Evolutionary conservation across 495 filamentous ascomycete species (phyloP), one percentile per base, ranked within the genome.

Genomic region (Lepidopterella palustris): DNA sequence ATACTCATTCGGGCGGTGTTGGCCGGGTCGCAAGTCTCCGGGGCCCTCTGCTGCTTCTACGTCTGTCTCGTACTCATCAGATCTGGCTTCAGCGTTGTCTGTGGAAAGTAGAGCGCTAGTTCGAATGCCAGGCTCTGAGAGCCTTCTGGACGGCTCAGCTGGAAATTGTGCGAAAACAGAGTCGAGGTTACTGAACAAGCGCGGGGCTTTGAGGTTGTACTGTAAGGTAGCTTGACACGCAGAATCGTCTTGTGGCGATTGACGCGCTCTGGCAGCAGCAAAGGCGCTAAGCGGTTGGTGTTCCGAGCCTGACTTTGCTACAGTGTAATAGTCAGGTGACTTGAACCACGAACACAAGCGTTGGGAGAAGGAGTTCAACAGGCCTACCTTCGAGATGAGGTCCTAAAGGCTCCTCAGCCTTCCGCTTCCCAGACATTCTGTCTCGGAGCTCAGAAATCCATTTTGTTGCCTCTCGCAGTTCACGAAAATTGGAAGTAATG

Each of bases 221-320:
- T 24, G 13, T 24, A 27, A 3, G 13, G 47, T 11, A 3, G 10
- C 28, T 54, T 28, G 27, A 32, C 31, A 21, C 2, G 15, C 5
- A 3, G 18, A 6, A 20, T 35, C 21, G 15, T 35, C 31, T 20
- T 28, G 6, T 28, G 51, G 26, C 26, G 35, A 13, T 26, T 31
- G 28, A 29, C 35, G 61, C 23, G 42, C 40, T 56, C 29, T 61
- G 29, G 63, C 63, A 25, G 64, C 64, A 28, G 64, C 60, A 13
- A 60, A 32, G 6, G 64, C 64, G 29, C 64, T 66, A 2, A 66
- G 18, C 21, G 59, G 64, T 40, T 57, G 55, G 11, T 40, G 5
- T 28, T 29, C 18, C 49, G 45, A 15, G 40, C n/a, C n/a, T n/a
- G 8, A 47, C 15, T 51, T 20, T 9, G 3, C 31, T 24, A 18